Evolutionary conservation across 768 basidiomycete species (phyloP), one percentile per base, ranked within the genome.

Genomic region (Mycena vitilis): DNA sequence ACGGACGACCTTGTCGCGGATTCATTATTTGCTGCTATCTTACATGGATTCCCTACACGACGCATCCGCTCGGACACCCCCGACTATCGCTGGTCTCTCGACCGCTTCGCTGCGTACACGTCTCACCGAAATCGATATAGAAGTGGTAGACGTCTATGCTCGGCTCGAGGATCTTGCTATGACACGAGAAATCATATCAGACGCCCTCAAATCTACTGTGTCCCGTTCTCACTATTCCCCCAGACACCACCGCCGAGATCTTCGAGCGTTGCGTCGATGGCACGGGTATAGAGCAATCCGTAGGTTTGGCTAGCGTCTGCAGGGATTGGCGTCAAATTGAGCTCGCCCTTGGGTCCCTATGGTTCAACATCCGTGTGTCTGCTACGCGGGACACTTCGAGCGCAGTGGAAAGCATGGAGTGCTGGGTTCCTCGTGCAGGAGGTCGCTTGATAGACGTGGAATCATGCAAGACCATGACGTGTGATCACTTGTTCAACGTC

Each of bases 211-310:
- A 11, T 60, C 65, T 16, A 36, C 55, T 15, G 44, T 66, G 60
- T 37, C 64, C 65, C 2, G 34, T 66, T 45, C 49, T 60, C 23
- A 40, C 40, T 22, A 13, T 66, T 2, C 65, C 65, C 1, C 25
- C 36, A 2, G 65, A 66, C 37, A 60, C 55, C 42, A 60, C 59
- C 7, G 40, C 58, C n/a, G 51, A 66, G n/a, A 60, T 66, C 2
- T 66, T 66, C 52, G 5, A 23, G 12, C 38, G 55, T 18, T 60
- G 47, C n/a, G 20, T 60, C 18, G 58, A 10, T 9, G 7, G 15
- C 25, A 4, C 16, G 20, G 2, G 22, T 2, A 11, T 6, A n/a
- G 7, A 3, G 5, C 40, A 11, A 22, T 12, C 38, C 9, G 11
- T 36, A 40, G 63, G 55, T 12, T 30, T 66, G 16, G 30, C 65